Evolutionary conservation across 2,329 filamentous ascomycete species (phyloP).

Genomic region (Akanthomyces dipterigenus): DNA sequence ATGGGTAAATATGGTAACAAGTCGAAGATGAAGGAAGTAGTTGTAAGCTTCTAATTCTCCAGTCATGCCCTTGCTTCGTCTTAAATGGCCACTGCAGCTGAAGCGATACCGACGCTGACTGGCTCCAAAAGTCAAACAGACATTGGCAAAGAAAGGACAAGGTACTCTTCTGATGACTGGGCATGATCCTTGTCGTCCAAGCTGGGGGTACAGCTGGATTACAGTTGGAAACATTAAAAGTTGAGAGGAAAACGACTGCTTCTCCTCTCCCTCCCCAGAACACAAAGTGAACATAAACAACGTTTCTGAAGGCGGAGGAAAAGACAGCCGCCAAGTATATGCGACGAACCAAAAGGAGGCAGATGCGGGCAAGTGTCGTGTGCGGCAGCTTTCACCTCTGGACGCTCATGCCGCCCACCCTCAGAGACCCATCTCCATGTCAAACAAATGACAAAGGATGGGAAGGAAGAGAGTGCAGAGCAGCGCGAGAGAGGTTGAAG

Average conservation of each 20-base stretch:
- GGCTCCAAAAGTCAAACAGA: too few species aligned
- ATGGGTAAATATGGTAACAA: constrained; percentile 1
- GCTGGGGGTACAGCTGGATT: not conserved
- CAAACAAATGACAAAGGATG: not conserved
- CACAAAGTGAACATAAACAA: not conserved
- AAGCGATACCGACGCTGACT: not conserved
- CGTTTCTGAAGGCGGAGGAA: not conserved
- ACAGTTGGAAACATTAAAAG: constrained; percentile 4
- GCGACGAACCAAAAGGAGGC: constrained; percentile 11
- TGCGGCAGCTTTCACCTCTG: not conserved
- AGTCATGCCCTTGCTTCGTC: not conserved
- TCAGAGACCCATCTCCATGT: not conserved
- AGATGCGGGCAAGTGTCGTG: not conserved
- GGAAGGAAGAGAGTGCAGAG: too few species aligned
- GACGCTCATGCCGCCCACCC: not conserved
- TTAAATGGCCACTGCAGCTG: not conserved
- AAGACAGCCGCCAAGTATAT: constrained; percentile 6
- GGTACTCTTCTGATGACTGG: not conserved
- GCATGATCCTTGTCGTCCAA: not conserved
- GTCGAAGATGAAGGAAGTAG: constrained; percentile 1
- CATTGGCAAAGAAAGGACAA: not conserved
- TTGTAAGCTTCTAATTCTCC: not conserved
- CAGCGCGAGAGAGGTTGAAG: not conserved
- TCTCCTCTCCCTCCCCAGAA: not conserved
- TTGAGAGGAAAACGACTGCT: not conserved